Conservation (phyloP, 176 grass and related monocot species). For the Bonia amplexicaulis region DNA sequence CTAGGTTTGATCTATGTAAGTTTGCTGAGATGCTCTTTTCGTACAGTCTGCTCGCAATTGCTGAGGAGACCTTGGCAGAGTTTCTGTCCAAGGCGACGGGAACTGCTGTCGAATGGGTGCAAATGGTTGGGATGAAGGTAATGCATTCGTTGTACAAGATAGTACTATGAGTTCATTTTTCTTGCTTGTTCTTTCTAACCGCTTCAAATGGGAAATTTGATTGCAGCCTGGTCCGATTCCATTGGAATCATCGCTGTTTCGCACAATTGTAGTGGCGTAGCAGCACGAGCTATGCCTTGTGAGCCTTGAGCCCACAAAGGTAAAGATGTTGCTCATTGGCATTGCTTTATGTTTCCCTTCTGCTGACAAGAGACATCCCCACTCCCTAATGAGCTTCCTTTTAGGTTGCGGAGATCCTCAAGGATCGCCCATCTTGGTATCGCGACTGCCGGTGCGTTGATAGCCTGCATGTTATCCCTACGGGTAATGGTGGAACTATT, state of each 20-base stretch:
- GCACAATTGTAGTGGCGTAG: slow-evolving; percentile 97
- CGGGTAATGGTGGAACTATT: slow-evolving; percentile 91
- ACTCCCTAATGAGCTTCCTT: slow-evolving; percentile 7
- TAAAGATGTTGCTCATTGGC: slow-evolving; percentile 14
- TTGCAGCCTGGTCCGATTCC: slow-evolving; percentile 99
- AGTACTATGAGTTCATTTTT: neutral
- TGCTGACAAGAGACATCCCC: neutral
- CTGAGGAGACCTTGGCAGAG: slow-evolving; percentile 97
- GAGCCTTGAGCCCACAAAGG: slow-evolving; percentile 99
- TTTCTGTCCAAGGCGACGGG: slow-evolving; percentile 98
- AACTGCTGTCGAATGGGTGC: slow-evolving; percentile 98
- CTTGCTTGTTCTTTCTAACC: neutral
- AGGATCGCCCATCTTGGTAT: slow-evolving; percentile 91
- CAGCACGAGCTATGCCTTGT: slow-evolving; percentile 98
- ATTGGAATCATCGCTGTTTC: slow-evolving; percentile 99
- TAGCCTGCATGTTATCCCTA: slow-evolving; percentile 76
- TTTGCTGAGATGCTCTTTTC: neutral
- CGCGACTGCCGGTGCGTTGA: slow-evolving; percentile 83
- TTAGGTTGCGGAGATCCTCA: slow-evolving; percentile 99
- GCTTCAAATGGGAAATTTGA: neutral
- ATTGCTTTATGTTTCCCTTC: neutral
- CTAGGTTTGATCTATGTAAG: neutral
- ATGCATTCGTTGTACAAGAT: neutral
- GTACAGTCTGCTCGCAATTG: slow-evolving; percentile 83
- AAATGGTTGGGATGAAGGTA: slow-evolving; percentile 99